These are phyloP conservation scores for Backusella tarrabulga DNA, from an alignment of 192 early-diverging fungal species.

Conservation along the genomic window DNA sequence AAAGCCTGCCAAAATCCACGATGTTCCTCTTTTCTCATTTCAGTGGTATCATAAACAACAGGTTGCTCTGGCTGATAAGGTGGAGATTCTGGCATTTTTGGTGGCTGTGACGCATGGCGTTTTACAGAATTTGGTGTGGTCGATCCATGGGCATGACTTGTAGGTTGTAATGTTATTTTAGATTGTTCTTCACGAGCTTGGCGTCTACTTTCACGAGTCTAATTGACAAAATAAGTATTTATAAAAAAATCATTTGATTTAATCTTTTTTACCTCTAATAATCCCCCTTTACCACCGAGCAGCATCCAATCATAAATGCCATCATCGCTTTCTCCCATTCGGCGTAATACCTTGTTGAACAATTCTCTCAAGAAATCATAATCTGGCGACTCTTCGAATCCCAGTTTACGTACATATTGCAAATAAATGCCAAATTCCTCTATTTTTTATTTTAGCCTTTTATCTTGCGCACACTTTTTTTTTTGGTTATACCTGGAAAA, in stretches of 20 bases:
- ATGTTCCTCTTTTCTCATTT: not conserved
- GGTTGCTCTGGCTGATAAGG: not conserved
- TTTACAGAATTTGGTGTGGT: conserved; percentile 5
- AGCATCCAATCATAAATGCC: conserved; percentile 94
- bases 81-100: conserved; percentile 16
- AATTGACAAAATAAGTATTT: conserved; percentile 3
- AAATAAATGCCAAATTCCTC: conserved; percentile 92
- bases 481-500: conserved; percentile 63
- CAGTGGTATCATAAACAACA: not conserved
- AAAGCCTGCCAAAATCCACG: conserved; percentile 5
- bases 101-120: conserved; percentile 14
- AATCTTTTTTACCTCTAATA: conserved; percentile 15
- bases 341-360: conserved; percentile 75
- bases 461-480: not conserved
- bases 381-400: conserved; percentile 97
- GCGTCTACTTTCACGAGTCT: conserved; percentile 1
- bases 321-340: conserved; percentile 79
- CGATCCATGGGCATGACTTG: conserved; percentile 5
- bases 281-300: conserved; percentile 56
- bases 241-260: not conserved
- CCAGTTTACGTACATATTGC: conserved; percentile 85
- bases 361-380: conserved; percentile 90
- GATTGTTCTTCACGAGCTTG: conserved; percentile 9
- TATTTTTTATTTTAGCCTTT: conserved; percentile 1
- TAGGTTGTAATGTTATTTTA: not conserved